Conservation (phyloP, 2,329 filamentous ascomycete genomes). For the Aspergillus fijiensis region DNA sequence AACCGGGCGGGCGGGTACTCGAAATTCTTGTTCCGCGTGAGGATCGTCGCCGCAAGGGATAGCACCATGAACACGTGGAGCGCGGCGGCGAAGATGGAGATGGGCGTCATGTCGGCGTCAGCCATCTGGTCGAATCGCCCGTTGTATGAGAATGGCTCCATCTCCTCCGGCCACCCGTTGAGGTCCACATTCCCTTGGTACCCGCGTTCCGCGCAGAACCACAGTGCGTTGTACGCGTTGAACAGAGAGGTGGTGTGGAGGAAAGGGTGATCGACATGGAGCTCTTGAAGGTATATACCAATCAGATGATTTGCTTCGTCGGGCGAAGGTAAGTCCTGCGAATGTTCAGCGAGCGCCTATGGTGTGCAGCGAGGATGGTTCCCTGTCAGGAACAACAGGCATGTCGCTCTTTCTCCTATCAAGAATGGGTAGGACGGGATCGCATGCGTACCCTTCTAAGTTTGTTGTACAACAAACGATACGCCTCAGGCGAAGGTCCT, state of each 20-base stretch:
- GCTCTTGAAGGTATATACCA: conserved; percentile 27
- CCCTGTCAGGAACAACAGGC: too few relatives aligned
- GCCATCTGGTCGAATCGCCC: conserved; percentile 18
- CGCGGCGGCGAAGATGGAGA: conserved; percentile 18
- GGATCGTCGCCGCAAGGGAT: conserved; percentile 36
- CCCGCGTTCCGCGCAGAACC: conserved; percentile 20
- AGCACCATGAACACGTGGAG: conserved; percentile 41
- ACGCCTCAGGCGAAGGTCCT: neutral
- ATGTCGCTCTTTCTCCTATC: too few relatives aligned
- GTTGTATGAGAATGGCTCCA: conserved; percentile 28
- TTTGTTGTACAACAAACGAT: conserved; percentile 13
- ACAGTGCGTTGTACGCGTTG: conserved; percentile 27
- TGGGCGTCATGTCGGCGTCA: conserved; percentile 11
- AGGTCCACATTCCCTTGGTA: conserved; percentile 16
- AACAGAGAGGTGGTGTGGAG: conserved; percentile 29
- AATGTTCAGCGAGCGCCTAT: neutral
- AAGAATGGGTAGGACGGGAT: too few relatives aligned
- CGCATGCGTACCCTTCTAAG: conserved; percentile 8
- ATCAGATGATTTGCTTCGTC: conserved; percentile 26
- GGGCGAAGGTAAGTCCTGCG: conserved; percentile 24
- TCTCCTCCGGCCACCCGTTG: conserved; percentile 26
- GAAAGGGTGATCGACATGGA: conserved; percentile 34
- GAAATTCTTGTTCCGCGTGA: conserved; percentile 35
- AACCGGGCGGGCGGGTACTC: conserved; percentile 37
- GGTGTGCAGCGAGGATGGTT: neutral